Conservation (phyloP, 208 protist genomes). For the Leishmania guyanensis region DNA sequence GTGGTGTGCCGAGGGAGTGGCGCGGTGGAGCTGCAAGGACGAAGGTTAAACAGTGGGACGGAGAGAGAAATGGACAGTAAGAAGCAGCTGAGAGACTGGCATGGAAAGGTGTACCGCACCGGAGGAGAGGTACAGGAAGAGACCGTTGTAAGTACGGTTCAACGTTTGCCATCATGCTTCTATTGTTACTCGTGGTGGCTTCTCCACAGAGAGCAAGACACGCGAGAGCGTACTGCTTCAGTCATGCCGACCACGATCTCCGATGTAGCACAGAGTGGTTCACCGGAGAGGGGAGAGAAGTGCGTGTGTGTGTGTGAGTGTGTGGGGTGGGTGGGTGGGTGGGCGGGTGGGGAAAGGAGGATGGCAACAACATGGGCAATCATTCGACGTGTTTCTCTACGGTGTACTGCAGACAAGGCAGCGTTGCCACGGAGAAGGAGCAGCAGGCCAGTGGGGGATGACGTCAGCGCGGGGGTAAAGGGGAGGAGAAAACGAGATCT, state of each 20-base stretch:
- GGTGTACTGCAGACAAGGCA: constrained; percentile 3
- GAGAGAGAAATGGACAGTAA: neutral
- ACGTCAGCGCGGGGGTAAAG: too few relatives aligned
- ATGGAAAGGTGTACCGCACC: neutral
- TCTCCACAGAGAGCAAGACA: neutral
- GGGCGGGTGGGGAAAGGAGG: neutral
- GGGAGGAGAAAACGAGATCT: neutral
- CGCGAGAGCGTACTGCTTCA: neutral
- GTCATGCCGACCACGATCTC: neutral
- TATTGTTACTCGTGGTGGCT: neutral
- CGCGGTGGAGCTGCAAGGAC: neutral
- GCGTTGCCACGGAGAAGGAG: constrained; percentile 2
- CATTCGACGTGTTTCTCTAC: too few relatives aligned
- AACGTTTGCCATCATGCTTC: neutral
- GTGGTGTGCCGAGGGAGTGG: neutral
- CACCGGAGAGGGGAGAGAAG: neutral
- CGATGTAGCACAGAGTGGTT: neutral
- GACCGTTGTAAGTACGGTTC: neutral
- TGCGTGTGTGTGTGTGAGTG: neutral
- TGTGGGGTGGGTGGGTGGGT: neutral
- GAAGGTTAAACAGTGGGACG: neutral
- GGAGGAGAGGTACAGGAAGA: neutral
- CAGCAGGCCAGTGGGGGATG: neutral
- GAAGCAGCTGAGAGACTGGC: neutral
- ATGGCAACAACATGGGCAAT: constrained; percentile 1